These are phyloP conservation scores for Penicillium pulvis DNA, from an alignment of 495 filamentous ascomycete genomes.

Conservation along the genomic window DNA sequence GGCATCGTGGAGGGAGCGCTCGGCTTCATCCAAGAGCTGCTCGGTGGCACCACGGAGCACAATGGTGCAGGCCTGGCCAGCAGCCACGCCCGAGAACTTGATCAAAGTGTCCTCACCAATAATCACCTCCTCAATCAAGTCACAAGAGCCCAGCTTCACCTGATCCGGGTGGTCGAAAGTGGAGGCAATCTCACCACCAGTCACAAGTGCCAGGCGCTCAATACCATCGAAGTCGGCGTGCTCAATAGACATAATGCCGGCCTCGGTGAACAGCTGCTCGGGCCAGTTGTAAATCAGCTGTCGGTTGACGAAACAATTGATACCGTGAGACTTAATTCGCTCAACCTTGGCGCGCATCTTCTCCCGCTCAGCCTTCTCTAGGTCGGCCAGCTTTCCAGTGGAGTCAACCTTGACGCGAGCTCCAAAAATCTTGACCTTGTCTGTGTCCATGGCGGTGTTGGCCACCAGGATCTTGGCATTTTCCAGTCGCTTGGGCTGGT, in stretches of 20 bases:
- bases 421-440: constrained; percentile 99
- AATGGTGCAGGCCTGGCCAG: constrained; percentile 93
- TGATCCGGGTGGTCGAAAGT: constrained; percentile 98
- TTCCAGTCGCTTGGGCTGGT: constrained; percentile 95
- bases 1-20: constrained; percentile 94
- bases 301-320: constrained; percentile 99
- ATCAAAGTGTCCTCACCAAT: constrained; percentile 97
- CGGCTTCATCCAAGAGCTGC: constrained; percentile 94
- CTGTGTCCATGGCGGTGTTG: constrained; percentile 98
- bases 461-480: constrained; percentile 98
- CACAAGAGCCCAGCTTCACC: constrained; percentile 93
- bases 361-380: constrained; percentile 96
- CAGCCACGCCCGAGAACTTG: constrained; percentile 94
- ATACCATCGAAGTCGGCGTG: constrained; percentile 99
- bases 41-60: constrained; percentile 95
- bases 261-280: constrained; percentile 96
- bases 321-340: constrained; percentile 96
- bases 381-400: constrained; percentile 92
- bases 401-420: constrained; percentile 91
- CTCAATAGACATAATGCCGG: constrained; percentile 97
- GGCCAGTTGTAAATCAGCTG: constrained; percentile 99
- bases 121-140: constrained; percentile 95
- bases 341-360: constrained; percentile 99
- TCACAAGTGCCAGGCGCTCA: constrained; percentile 91
- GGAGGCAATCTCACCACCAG: constrained; percentile 94